Base-by-base conservation (phyloP, 2,329 filamentous ascomycete species). In the Gnomoniopsis smithogilvyi region DNA sequence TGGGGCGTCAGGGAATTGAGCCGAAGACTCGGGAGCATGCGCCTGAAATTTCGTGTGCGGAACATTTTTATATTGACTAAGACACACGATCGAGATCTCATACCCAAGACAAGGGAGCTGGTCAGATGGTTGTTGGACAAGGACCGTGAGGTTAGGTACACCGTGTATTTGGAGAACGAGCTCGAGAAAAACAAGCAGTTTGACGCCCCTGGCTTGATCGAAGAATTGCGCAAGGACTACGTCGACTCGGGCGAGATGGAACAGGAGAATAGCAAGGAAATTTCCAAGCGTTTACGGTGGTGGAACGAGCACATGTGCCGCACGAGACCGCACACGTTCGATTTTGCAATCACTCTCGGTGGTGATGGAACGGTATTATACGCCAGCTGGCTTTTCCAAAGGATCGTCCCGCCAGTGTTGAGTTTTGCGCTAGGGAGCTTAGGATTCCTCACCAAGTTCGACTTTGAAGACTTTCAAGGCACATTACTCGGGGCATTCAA, bases 321-420 rank as follows among this genome's bases (percentile, higher is more conserved):
- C 51, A 80, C 85, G 45, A 83, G 87, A 60, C 94, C 94, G 3
- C 92, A 96, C 67, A 89, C 86, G 0, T 97, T 98, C 70, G 95
- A 99, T 73, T 96, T 99, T 68, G 88, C 96, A 54, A 85, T 99
- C 50, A 96, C 94, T 0, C 82, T 96, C 3, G 93, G 92, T 51
- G 95, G 95, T 14, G 95, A 99, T 70, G 95, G 95, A n/a, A 99
- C 95, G 0, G 94, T 99, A 7, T 79, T 99, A 12, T 98, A 96
- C 70, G 91, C 94, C 3, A 96, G 92, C 69, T 98, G 94, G 93
- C 80, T 99, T 1, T 99, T 99, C 72, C 95, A 99, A 76, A 86
- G 91, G 46, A 90, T 98, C 50, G 94, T 98, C 0, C 95, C 95
- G 6, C 95, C 95, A 0, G 92, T 97, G 1, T 78, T 99, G 62